A percentile compares a stretch with the other conserved stretches of the same genome.
phyloP scores from a whole-genome alignment of 306 rosid species.

The Rubus idaeus region DNA sequence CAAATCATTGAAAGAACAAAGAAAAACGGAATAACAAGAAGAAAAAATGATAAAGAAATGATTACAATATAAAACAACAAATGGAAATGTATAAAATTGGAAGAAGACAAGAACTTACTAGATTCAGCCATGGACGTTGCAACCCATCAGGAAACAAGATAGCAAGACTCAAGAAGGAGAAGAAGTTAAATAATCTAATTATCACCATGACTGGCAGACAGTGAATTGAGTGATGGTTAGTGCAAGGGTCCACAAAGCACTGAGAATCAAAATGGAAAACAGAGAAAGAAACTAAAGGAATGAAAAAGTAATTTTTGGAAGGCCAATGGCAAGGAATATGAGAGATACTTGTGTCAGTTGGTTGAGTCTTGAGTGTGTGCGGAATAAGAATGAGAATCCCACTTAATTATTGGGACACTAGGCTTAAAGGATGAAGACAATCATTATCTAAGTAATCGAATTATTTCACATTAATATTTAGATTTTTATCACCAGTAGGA shows the following conservation, averaged over 20 bases:
- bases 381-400: constrained; percentile 73
- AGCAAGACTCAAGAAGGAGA: constrained; percentile 21
- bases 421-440: not conserved
- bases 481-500: too few species aligned
- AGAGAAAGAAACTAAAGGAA: constrained; percentile 1
- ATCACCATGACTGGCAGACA: constrained; percentile 31
- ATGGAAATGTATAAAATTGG: not conserved
- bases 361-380: constrained; percentile 28
- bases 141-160: constrained; percentile 26
- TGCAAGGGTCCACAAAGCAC: constrained; percentile 64
- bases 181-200: constrained; percentile 14
- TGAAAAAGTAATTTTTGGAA: constrained; percentile 18
- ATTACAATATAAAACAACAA: not conserved
- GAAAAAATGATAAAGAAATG: not conserved
- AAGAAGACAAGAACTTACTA: constrained; percentile 27
- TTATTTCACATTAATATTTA: not conserved
- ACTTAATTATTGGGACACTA: constrained; percentile 35
- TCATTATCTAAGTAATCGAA: not conserved
- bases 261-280: constrained; percentile 21
- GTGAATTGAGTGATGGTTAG: constrained; percentile 24
- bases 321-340: constrained; percentile 44
- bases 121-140: constrained; percentile 27
- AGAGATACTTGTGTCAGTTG: constrained; percentile 27
- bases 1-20: not conserved
- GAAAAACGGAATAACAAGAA: not conserved